Evolutionary conservation across 176 grass and related monocot species (phyloP), one percentile per base, ranked within the genome.

Genomic region (Carex kokanica): DNA sequence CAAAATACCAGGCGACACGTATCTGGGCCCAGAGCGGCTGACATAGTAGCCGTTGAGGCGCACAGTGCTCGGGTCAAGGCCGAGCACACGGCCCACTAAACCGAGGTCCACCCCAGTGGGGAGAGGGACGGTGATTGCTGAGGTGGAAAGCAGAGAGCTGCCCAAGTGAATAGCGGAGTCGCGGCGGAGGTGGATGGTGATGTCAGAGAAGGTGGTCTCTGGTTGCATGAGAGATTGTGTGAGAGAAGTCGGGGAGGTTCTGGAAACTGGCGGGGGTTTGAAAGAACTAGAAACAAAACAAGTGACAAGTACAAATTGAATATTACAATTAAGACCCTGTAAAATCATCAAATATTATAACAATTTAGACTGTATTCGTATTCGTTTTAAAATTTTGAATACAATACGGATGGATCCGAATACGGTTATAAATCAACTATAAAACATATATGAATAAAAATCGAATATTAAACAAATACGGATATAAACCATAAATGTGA

Each of bases 201-300:
- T 49, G 78, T 60, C 31, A 41, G 78, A 60, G 15, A 27, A 43
- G 47, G 78, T 3, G 11, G 56, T 17, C 29, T 58, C 54, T 38
- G 58, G 78, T 34, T 61, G 78, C 54, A 60, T 81, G 75, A 31
- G 52, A 57, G 21, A 31, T 27, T 10, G 75, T 60, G 2, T 36
- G 16, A 51, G 43, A 75, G 31, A 81, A 31, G 29, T 43, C 78
- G 8, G 16, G 78, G 78, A 81, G 78, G 9, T 81, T 81, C 78
- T 81, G 78, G 78, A 81, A 81, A 81, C 16, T 60, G 78, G 78
- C 78, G 78, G 78, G 78, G 56, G 7, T n/a, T 72, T 23, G 53
- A 10, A 3, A 41, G 43, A 49, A 24, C 17, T 6, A 12, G 11
- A 24, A 74, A 74, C 23, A 74, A 40, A 74, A 74, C 34, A 58